Evolutionary conservation across 495 filamentous ascomycete species (phyloP), one percentile per base, ranked within the genome.

Genomic region (Penicillium waksmanii): DNA sequence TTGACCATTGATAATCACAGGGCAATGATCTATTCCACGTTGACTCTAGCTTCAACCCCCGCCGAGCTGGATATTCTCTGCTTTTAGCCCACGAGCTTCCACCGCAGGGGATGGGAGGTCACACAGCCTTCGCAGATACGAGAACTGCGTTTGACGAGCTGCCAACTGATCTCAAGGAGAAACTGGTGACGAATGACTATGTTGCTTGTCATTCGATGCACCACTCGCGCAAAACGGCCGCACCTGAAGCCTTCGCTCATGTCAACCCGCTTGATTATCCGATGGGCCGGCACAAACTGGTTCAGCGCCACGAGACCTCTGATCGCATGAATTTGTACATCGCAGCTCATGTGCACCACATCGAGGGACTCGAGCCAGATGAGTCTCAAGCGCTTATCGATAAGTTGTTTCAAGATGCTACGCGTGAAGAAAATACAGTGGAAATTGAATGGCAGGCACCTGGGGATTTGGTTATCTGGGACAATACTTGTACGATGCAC

Each of bases 11-110:
- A 31, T 38, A 31, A 27, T 15, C 13, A 44, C 31, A 77, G 44
- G 82, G 82, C 36, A 87, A 87, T 59, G 69, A 67, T 18, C 72
- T 86, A 18, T 87, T 81, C 65, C 84, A 87, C 65, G 78, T 77
- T 3, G 84, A 86, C 67, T 80, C 77, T 17, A 73, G 73, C 11
- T 87, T 85, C 67, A 86, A 87, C 66, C 83, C 83, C 15, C 79
- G 81, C 0, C 78, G 84, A 15, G 81, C 84, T 0, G 71, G 66
- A n/a, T 82, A 80, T 70, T 85, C 82, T 11, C 66, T 85, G 3
- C 70, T 87, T 2, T 73, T 77, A 3, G 81, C 83, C 15, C 72
- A 76, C 19, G 70, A 74, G 55, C 69, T 86, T 10, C 83, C 83
- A 3, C 84, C 84, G 0, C 57, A 65, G 0, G 74, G 73, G 3